Evolutionary conservation across 2,329 filamentous ascomycete genomes (phyloP).

Genomic region (Penicillium sp.): DNA sequence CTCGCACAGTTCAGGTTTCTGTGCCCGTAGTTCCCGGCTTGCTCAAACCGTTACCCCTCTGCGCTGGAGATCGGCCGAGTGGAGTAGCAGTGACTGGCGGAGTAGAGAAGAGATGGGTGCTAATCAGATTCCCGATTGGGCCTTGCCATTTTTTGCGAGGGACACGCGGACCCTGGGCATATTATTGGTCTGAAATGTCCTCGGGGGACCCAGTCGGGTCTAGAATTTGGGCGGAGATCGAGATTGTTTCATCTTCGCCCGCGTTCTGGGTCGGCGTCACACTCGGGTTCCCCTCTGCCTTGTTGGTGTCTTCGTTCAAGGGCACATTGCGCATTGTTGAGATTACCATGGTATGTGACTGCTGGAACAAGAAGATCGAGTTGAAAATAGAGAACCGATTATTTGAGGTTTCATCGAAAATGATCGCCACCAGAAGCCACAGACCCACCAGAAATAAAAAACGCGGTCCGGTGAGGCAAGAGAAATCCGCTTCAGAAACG

Average conservation of each 20-base stretch:
- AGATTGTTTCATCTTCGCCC: slow-evolving; percentile 1
- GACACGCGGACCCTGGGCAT: not conserved
- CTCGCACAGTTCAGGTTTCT: not conserved
- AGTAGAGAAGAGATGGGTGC: slow-evolving; percentile 2
- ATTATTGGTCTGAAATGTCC: slow-evolving; percentile 3
- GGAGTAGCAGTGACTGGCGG: slow-evolving; percentile 14
- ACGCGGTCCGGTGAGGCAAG: not conserved
- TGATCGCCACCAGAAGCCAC: not conserved
- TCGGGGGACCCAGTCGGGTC: not conserved
- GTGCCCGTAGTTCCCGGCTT: not conserved
- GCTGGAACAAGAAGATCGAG: not conserved
- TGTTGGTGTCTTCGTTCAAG: not conserved
- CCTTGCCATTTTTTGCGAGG: slow-evolving; percentile 3
- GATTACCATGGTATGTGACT: not conserved
- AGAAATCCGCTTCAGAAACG: not conserved
- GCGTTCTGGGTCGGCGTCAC: not conserved
- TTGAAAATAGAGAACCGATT: not conserved
- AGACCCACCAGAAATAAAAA: not conserved
- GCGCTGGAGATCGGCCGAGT: slow-evolving; percentile 13
- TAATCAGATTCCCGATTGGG: slow-evolving; percentile 4
- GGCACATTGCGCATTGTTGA: not conserved
- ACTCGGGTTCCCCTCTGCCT: not conserved
- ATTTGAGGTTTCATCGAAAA: not conserved
- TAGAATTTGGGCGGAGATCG: slow-evolving; percentile 6
- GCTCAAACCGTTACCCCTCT: slow-evolving; percentile 3